A percentile compares a stretch with the other conserved stretches of the same genome.
phyloP scores from a whole-genome alignment of 148 eudicot genomes.

The Camellia japonica region DNA sequence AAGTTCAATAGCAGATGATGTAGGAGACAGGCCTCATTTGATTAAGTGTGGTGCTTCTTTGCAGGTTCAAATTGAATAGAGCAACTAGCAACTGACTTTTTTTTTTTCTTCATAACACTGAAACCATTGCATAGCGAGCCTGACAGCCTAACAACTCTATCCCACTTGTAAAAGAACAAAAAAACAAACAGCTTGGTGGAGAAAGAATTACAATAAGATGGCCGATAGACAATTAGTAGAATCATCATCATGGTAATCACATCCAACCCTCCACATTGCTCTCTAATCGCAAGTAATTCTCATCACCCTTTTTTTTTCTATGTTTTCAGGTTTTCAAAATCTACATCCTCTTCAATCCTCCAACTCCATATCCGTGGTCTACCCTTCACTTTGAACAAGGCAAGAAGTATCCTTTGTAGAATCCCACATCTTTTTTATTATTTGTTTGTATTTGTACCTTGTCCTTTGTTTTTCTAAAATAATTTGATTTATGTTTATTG shows the following conservation, averaged over 20 bases:
- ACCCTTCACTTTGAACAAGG: slow-evolving; percentile 48
- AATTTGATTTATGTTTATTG: background rate
- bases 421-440: background rate
- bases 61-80: background rate
- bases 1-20: background rate
- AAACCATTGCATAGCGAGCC: background rate
- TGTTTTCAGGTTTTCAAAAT: slow-evolving; percentile 37
- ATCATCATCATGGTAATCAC: slow-evolving; percentile 21
- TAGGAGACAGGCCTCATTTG: too few species aligned
- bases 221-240: background rate
- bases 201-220: slow-evolving; percentile 9
- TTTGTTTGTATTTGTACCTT: background rate
- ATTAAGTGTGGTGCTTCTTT: background rate
- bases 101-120: background rate
- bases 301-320: background rate
- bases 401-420: slow-evolving; percentile 14
- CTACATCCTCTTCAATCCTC: slow-evolving; percentile 22
- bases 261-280: background rate
- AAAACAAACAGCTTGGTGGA: background rate
- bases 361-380: slow-evolving; percentile 26
- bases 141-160: background rate
- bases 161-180: background rate
- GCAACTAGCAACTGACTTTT: background rate
- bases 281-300: background rate
- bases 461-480: background rate